Evolutionary conservation across 192 early-diverging fungal genomes (phyloP).

Genomic region (Coemansia sp.): DNA sequence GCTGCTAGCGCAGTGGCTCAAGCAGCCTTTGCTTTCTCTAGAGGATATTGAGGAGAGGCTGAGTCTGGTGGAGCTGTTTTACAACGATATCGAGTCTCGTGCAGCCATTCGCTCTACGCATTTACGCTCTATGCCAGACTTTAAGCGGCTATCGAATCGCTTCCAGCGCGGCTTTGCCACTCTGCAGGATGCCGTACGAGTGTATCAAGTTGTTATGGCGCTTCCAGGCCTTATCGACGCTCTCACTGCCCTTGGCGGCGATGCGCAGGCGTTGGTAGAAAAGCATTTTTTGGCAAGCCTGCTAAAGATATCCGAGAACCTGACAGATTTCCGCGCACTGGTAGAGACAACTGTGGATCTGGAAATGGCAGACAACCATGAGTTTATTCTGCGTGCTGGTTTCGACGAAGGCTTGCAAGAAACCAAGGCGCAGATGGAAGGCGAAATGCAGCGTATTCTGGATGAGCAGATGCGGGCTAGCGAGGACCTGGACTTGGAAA

Average conservation of each 20-base stretch:
- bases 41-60: conserved; percentile 74
- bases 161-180: conserved; percentile 76
- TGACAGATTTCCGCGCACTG: conserved; percentile 71
- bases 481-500: conserved; percentile 68
- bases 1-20: conserved; percentile 86
- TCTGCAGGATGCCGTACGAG: conserved; percentile 83
- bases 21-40: conserved; percentile 79
- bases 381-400: conserved; percentile 83
- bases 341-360: conserved; percentile 91
- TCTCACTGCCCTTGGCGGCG: conserved; percentile 46
- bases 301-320: conserved; percentile 55
- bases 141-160: conserved; percentile 81
- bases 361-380: conserved; percentile 77
- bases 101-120: conserved; percentile 66
- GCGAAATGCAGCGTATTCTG: conserved; percentile 55
- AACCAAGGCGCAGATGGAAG: conserved; percentile 53
- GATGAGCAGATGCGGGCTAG: conserved; percentile 61
- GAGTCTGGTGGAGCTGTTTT: conserved; percentile 69
- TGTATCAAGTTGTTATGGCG: conserved; percentile 80
- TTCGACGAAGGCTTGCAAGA: conserved; percentile 64
- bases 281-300: conserved; percentile 51
- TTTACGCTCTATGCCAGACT: conserved; percentile 81
- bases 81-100: conserved; percentile 62
- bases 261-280: conserved; percentile 54
- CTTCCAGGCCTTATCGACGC: conserved; percentile 64